These are phyloP conservation scores for Vitis riparia DNA, from an alignment of 164 flowering plant genomes.

Conservation along the genomic window DNA sequence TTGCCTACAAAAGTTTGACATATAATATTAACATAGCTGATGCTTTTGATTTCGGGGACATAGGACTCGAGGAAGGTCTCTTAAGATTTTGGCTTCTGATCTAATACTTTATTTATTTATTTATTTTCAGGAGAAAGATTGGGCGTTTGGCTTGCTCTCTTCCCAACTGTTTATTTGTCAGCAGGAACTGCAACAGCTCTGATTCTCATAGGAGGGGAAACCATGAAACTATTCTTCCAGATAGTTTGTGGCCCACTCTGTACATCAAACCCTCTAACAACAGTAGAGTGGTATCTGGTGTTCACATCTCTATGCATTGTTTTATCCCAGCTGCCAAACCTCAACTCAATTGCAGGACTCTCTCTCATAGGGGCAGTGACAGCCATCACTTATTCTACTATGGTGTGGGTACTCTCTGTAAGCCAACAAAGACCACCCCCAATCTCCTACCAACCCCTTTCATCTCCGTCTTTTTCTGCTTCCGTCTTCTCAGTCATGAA, in stretches of 20 bases:
- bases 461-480: slow-evolving; percentile 58
- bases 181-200: slow-evolving; percentile 97
- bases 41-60: too few relatives aligned
- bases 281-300: slow-evolving; percentile 98
- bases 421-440: slow-evolving; percentile 86
- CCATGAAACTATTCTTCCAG: slow-evolving; percentile 96
- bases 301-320: slow-evolving; percentile 93
- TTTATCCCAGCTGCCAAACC: slow-evolving; percentile 95
- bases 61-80: background rate
- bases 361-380: slow-evolving; percentile 95
- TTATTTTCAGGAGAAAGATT: slow-evolving; percentile 73
- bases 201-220: slow-evolving; percentile 96
- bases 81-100: background rate
- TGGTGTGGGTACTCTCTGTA: slow-evolving; percentile 98
- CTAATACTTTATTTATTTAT: background rate
- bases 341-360: slow-evolving; percentile 96
- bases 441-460: slow-evolving; percentile 75
- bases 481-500: slow-evolving; percentile 72
- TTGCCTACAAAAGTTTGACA: too few relatives aligned
- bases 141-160: slow-evolving; percentile 94
- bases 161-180: slow-evolving; percentile 92
- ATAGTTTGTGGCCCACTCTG: slow-evolving; percentile 92
- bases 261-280: slow-evolving; percentile 84
- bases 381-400: slow-evolving; percentile 89
- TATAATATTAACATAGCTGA: too few relatives aligned